These are phyloP conservation scores for Favolaschia claudopus DNA, from an alignment of 768 basidiomycete genomes.

Conservation along the genomic window DNA sequence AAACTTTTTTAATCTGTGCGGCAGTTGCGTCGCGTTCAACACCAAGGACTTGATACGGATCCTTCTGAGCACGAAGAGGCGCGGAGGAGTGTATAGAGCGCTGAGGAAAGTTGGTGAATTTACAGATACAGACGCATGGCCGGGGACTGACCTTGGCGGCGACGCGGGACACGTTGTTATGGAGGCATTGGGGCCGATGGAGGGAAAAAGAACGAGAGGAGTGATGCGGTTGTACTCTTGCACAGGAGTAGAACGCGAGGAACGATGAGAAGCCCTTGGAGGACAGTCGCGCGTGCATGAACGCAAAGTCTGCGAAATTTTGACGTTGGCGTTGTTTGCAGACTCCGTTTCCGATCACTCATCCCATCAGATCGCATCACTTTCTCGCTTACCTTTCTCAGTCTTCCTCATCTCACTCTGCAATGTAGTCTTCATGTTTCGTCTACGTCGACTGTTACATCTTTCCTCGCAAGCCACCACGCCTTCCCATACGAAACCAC, in stretches of 20 bases:
- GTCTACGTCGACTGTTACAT: no score
- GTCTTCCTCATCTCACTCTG: constrained; percentile 38
- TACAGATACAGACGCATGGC: constrained; percentile 39
- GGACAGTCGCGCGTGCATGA: constrained; percentile 61
- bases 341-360: constrained; percentile 1
- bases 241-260: constrained; percentile 65
- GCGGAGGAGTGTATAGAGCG: constrained; percentile 79
- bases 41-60: constrained; percentile 93
- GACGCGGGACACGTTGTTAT: constrained; percentile 30
- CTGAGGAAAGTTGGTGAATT: constrained; percentile 46
- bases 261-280: constrained; percentile 60
- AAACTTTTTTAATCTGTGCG: constrained; percentile 96
- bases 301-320: constrained; percentile 16
- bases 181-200: constrained; percentile 47
- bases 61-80: constrained; percentile 64
- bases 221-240: constrained; percentile 42
- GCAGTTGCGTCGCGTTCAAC: constrained; percentile 82
- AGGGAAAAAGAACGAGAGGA: constrained; percentile 47
- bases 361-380: neutral
- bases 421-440: no score
- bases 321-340: constrained; percentile 1
- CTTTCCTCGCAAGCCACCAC: no score
- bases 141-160: constrained; percentile 46
- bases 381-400: constrained; percentile 21
- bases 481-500: constrained; percentile 88